Conservation (phyloP, 1,284 basidiomycete genomes). For the Phenoliferia sp. region DNA sequence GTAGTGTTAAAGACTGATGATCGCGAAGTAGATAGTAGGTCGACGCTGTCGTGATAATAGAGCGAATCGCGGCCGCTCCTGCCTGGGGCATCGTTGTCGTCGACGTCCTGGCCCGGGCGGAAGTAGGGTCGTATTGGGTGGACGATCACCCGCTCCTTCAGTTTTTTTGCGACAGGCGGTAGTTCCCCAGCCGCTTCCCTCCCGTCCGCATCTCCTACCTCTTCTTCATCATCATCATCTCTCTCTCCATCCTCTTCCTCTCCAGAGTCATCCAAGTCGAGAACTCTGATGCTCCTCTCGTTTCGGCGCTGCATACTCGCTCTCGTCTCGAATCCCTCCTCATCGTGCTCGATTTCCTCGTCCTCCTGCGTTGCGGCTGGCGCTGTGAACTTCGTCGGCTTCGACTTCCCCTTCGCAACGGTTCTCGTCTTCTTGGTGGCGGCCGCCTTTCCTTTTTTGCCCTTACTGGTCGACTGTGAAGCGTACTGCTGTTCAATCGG, state of each 20-base stretch:
- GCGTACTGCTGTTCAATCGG: slow-evolving; percentile 1
- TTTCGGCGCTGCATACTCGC: neutral
- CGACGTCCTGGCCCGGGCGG: neutral
- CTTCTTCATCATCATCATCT: neutral
- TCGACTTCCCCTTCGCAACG: neutral
- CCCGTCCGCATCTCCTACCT: neutral
- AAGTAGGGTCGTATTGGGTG: slow-evolving; percentile 6
- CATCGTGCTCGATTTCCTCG: slow-evolving; percentile 1
- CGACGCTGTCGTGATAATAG: neutral
- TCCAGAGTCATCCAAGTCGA: neutral
- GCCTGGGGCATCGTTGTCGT: neutral
- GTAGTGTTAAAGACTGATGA: too few relatives aligned
- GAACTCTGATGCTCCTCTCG: slow-evolving; percentile 3
- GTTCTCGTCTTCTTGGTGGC: neutral
- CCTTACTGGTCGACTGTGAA: neutral
- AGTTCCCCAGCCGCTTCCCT: neutral
- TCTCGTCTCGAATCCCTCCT: neutral
- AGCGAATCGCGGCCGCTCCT: slow-evolving; percentile 7
- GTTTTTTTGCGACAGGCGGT: neutral
- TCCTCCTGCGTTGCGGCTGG: neutral
- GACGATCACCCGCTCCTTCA: slow-evolving; percentile 14
- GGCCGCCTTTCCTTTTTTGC: neutral
- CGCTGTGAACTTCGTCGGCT: neutral
- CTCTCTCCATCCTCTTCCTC: slow-evolving; percentile 2
- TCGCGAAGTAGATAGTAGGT: slow-evolving; percentile 1